Evolutionary conservation across 495 filamentous ascomycete genomes (phyloP), one percentile per base, ranked within the genome.

Genomic region (Barbatosphaeria neglecta): DNA sequence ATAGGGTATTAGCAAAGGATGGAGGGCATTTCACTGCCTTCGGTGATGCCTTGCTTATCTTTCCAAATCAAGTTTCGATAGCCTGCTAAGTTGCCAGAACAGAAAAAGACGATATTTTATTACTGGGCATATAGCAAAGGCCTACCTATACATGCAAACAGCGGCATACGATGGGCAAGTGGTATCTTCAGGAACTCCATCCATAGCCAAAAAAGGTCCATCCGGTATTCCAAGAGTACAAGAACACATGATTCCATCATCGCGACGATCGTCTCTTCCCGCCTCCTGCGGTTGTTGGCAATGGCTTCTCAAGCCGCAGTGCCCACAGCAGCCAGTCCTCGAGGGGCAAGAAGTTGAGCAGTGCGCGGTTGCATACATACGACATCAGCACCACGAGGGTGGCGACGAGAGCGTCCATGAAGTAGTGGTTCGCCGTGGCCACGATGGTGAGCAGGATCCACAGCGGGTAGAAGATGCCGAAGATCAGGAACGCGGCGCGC

Each of bases 371-470:
- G 47, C 68, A 75, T 43, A 55, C 51, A 71, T 81, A 81, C 3
- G 77, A 75, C 6, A 83, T 49, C 16, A 52, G 63, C 43, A 79
- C 81, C 2, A 83, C 74, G 6, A 72, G 25, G 9, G 73, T 70
- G 9, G 80, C 82, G 2, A 73, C 80, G 23, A 81, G 64, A 1
- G 78, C 81, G 59, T 84, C 81, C 19, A 85, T 64, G 43, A 82
- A 73, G 51, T 80, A 80, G 57, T 85, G 81, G 52, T 85, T 85
- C 27, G 80, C 81, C 0, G 81, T 85, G 10, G 81, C 75, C 22
- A 84, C 64, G 48, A 84, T 83, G 13, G 78, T 77, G 3, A 73
- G 61, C 19, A 85, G 52, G 45, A 85, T 83, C 25, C 67, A 65
- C 18, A 70, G 56, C 2, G 81, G 81, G 51, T 85, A 84, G 5